Evolutionary conservation across 192 early-diverging fungal genomes (phyloP).

Genomic region (Neocallimastix lanati): DNA sequence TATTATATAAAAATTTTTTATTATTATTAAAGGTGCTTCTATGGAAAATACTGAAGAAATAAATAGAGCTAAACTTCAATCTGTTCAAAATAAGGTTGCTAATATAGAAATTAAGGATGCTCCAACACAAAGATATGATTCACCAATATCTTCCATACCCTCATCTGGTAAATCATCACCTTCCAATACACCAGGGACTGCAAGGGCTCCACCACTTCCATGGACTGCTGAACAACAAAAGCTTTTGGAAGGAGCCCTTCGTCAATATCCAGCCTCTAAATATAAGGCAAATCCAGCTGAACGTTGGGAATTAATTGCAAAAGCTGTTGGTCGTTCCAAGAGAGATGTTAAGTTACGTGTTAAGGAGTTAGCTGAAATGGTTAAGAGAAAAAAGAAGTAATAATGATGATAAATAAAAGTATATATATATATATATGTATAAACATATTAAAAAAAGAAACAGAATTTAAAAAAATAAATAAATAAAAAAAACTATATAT

Average conservation of each 20-base stretch:
- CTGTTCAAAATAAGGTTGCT: slow-evolving; percentile 4
- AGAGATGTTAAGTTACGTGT: slow-evolving; percentile 46
- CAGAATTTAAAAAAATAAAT: too few species aligned
- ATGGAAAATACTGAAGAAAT: slow-evolving; percentile 14
- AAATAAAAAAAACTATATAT: too few species aligned
- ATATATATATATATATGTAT: too few species aligned
- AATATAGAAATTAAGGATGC: slow-evolving; percentile 16
- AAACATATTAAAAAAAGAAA: too few species aligned
- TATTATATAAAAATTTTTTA: too few species aligned
- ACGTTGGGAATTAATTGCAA: slow-evolving; percentile 46
- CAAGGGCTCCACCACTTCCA: slow-evolving; percentile 4
- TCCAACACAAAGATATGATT: slow-evolving; percentile 28
- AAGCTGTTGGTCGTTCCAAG: slow-evolving; percentile 31
- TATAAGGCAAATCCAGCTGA: slow-evolving; percentile 25
- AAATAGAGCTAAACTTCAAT: slow-evolving; percentile 13
- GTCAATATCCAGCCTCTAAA: slow-evolving; percentile 32
- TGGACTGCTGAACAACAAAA: slow-evolving; percentile 35
- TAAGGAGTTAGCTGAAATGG: slow-evolving; percentile 27
- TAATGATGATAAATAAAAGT: too few species aligned
- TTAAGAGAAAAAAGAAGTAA: slow-evolving; percentile 15
- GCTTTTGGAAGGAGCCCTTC: slow-evolving; percentile 31
- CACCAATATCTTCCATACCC: slow-evolving; percentile 3
- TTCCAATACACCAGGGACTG: not conserved
- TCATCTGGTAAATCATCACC: not conserved
- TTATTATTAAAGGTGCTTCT: slow-evolving; percentile 4